Conservation (phyloP, 176 grass and related monocot species). For the Tillandsia fasciculata region DNA sequence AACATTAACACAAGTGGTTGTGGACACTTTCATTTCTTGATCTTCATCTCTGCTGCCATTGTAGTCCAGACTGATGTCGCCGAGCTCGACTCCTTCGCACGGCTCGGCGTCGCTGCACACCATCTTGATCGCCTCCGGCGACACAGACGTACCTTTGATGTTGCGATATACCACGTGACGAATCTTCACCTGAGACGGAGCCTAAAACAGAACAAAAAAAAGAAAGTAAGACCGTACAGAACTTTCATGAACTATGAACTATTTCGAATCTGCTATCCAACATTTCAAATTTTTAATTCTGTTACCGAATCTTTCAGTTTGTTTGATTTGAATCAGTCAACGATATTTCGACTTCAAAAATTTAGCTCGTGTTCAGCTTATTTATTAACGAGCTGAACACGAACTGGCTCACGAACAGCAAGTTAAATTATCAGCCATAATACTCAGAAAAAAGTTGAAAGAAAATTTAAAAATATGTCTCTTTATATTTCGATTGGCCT, state of each 20-base stretch:
- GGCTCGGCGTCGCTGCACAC: slow-evolving; percentile 46
- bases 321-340: no score
- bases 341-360: not conserved
- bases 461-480: no score
- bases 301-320: no score
- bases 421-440: no score
- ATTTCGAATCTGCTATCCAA: not conserved
- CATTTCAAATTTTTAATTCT: no score
- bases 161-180: slow-evolving; percentile 38
- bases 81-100: slow-evolving; percentile 41
- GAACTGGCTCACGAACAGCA: no score
- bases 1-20: slow-evolving; percentile 17
- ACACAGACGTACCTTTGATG: slow-evolving; percentile 48
- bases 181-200: slow-evolving; percentile 37
- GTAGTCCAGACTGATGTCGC: slow-evolving; percentile 47
- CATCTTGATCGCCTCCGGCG: slow-evolving; percentile 41
- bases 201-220: not conserved
- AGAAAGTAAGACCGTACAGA: not conserved
- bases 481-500: no score
- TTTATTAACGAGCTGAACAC: no score
- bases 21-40: slow-evolving; percentile 13
- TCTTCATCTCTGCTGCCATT: slow-evolving; percentile 1
- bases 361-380: no score
- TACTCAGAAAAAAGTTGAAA: no score
- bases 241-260: not conserved